Conservation (phyloP, 495 filamentous ascomycete species). For the Melanomma pulvis-pyrius region DNA sequence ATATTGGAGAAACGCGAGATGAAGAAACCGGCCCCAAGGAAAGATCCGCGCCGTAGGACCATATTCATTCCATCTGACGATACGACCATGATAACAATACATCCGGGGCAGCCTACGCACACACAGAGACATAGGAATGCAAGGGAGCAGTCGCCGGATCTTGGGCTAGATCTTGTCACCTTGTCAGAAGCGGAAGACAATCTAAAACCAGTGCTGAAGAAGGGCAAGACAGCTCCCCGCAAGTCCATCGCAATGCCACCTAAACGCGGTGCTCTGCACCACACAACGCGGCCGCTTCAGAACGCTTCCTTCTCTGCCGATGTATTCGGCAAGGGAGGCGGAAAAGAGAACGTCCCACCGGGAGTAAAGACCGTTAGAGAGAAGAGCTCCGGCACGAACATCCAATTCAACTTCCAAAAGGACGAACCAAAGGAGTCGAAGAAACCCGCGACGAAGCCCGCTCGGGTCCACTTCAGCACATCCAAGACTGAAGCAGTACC, state of each 20-base stretch:
- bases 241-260: constrained; percentile 46
- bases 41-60: constrained; percentile 47
- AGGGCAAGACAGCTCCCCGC: constrained; percentile 35
- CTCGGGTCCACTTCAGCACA: constrained; percentile 30
- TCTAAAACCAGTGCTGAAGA: constrained; percentile 30
- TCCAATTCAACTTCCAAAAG: constrained; percentile 20
- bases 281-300: constrained; percentile 29
- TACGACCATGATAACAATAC: constrained; percentile 49
- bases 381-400: constrained; percentile 8
- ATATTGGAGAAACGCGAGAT: constrained; percentile 24
- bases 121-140: constrained; percentile 10
- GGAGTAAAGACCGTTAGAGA: constrained; percentile 17
- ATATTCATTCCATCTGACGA: constrained; percentile 51
- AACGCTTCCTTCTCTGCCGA: constrained; percentile 28
- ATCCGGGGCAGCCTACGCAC: constrained; percentile 44
- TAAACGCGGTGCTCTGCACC: constrained; percentile 43
- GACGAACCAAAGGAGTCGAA: constrained; percentile 10
- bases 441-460: constrained; percentile 23
- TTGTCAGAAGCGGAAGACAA: constrained; percentile 40
- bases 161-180: constrained; percentile 39
- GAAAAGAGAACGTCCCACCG: constrained; percentile 52
- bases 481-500: constrained; percentile 12
- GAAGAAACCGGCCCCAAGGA: constrained; percentile 36
- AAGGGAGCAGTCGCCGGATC: constrained; percentile 30
- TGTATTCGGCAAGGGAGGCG: constrained; percentile 42